Conservation (phyloP, 2,329 filamentous ascomycete genomes). For the Exophiala sideris region DNA sequence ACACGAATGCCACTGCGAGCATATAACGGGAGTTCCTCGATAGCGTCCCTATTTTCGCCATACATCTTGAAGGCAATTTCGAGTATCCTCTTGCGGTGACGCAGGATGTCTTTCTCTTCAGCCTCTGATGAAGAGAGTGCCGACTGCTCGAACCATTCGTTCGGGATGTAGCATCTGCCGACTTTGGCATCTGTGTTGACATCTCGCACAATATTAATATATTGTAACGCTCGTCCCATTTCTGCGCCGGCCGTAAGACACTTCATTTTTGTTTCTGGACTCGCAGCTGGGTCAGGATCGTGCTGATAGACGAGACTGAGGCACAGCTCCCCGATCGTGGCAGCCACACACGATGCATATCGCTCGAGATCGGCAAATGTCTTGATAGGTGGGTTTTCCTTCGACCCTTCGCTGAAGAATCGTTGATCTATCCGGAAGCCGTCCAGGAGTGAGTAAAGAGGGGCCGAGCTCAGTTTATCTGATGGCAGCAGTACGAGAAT, state of each 20-base stretch:
- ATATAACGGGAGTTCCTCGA: constrained; percentile 59
- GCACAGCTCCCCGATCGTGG: constrained; percentile 67
- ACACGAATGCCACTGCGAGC: constrained; percentile 63
- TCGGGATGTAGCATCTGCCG: constrained; percentile 66
- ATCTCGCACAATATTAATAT: constrained; percentile 73
- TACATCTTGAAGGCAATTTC: constrained; percentile 62
- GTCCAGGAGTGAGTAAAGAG: constrained; percentile 61
- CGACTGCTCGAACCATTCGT: constrained; percentile 59
- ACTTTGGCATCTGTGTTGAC: constrained; percentile 65
- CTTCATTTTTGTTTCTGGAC: constrained; percentile 31
- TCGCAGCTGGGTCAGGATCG: constrained; percentile 29
- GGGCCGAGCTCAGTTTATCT: constrained; percentile 53
- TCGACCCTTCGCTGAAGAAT: constrained; percentile 42
- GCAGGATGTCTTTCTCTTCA: constrained; percentile 25
- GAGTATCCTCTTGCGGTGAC: constrained; percentile 54
- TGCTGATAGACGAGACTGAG: constrained; percentile 65
- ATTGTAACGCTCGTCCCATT: constrained; percentile 74
- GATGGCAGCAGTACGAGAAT: constrained; percentile 60
- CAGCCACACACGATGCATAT: constrained; percentile 67
- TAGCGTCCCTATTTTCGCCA: constrained; percentile 51
- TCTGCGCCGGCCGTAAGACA: constrained; percentile 57
- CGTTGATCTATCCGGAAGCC: constrained; percentile 67
- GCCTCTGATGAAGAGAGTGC: constrained; percentile 37
- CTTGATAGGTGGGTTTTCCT: constrained; percentile 52
- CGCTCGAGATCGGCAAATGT: constrained; percentile 57